Conservation (phyloP, 169 alveolate species). For the Theileria sp. region DNA sequence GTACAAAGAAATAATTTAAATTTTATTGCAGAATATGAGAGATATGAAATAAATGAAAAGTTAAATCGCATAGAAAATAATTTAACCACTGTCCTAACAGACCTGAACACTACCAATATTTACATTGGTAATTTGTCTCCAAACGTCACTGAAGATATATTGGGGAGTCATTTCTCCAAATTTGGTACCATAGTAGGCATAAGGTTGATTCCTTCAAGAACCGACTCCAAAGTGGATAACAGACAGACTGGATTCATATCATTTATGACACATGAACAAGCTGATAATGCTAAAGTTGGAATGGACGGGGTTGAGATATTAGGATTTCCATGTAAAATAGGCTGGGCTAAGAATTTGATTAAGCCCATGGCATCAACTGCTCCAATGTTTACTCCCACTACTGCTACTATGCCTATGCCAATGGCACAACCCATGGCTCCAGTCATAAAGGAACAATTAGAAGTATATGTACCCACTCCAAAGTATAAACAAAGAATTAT, state of each 20-base stretch:
- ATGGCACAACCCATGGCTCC: not conserved
- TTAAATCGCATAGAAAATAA: not conserved
- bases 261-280: constrained; percentile 15
- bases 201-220: not conserved
- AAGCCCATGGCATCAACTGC: not conserved
- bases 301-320: constrained; percentile 38
- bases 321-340: constrained; percentile 39
- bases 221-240: not conserved
- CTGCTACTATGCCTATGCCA: not conserved
- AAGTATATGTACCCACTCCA: constrained; percentile 23
- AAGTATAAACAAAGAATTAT: constrained; percentile 32
- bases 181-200: constrained; percentile 31
- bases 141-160: constrained; percentile 19
- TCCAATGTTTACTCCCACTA: not conserved
- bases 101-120: constrained; percentile 10
- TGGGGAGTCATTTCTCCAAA: constrained; percentile 1
- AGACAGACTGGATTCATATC: constrained; percentile 23
- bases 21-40: not conserved
- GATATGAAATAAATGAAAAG: constrained; percentile 5
- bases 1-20: not conserved
- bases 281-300: constrained; percentile 30
- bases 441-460: constrained; percentile 14
- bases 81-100: not conserved
- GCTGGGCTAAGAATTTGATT: constrained; percentile 12
- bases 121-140: constrained; percentile 30